Base-by-base conservation (phyloP, 768 basidiomycete species). In the Lactarius evosmus region DNA sequence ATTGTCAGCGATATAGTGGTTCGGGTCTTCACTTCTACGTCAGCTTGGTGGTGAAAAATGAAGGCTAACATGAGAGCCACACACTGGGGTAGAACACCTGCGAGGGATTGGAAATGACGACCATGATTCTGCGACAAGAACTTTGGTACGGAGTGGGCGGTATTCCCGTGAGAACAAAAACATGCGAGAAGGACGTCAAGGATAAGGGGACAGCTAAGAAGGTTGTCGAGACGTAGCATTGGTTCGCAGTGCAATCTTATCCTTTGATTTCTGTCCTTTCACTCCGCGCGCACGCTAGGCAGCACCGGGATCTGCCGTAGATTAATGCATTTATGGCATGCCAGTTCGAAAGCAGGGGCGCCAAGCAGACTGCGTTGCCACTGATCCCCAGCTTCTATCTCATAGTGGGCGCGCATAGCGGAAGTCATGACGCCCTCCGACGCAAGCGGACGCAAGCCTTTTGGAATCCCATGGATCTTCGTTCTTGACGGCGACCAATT, bases 1-100 rank as follows among this genome's bases (percentile, higher is more conserved):
- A 14, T 7, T 49, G 46, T 49, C 46, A 3, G 46, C 5, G 25
- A 7, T 5, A 32, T 53, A 53, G 17, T 53, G 52, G 17, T 17
- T 33, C 8, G 52, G 32, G 27, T 53, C 52, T 33, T 33, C 52
- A 1, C 30, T 19, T 29, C 5, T 9, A 33, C 8, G 46, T 49
- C 25, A 49, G 46, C 12, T 12, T 14, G 46, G 22, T 25, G 46
- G 12, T 49, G 25, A 49, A 9, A 49, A 49, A 9, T 0, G 4
- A 27, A 49, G 22, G 46, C 2, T 25, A 49, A 49, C 1, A 46
- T 12, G 44, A 22, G 9, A 22, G 9, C 16, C n/a, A 41, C 56
- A 34, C 14, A 57, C 56, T 27, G 7, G 56, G 56, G 40, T 19
- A 57, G 56, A 57, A 57, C 14, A 57, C 22, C 9, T 29, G 34